Conservation (phyloP, 345 rosid species). For the Litchi chinensis region DNA sequence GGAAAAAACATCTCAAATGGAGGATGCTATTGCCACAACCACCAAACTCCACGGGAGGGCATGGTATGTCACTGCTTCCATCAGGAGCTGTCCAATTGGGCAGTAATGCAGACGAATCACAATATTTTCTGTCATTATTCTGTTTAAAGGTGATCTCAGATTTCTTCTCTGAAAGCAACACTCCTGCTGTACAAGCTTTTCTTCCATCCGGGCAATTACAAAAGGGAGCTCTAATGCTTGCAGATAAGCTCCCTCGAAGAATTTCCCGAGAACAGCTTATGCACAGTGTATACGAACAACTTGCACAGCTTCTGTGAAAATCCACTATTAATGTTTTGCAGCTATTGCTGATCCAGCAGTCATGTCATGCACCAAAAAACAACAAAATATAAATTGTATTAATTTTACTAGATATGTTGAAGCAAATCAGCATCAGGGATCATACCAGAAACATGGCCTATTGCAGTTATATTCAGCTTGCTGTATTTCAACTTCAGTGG, state of each 20-base stretch:
- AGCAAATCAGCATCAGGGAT: conserved; percentile 25
- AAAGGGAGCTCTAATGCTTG: conserved; percentile 37
- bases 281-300: conserved; percentile 64
- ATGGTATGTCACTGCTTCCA: conserved; percentile 39
- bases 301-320: conserved; percentile 70
- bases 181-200: conserved; percentile 34
- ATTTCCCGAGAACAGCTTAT: conserved; percentile 62
- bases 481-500: conserved; percentile 47
- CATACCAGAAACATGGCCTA: conserved; percentile 61
- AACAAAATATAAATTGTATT: conserved; percentile 23
- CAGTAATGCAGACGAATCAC: conserved; percentile 34
- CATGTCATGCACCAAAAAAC: conserved; percentile 30
- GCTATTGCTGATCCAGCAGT: conserved; percentile 48
- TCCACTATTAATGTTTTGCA: conserved; percentile 59
- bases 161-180: conserved; percentile 35
- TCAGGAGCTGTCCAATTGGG: conserved; percentile 36
- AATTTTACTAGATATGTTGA: conserved; percentile 11
- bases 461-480: conserved; percentile 48
- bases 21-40: conserved; percentile 61
- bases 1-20: conserved; percentile 53
- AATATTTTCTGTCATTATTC: conserved; percentile 24
- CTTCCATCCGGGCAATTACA: conserved; percentile 38
- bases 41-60: conserved; percentile 60
- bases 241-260: conserved; percentile 43
- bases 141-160: conserved; percentile 26